Conservation (phyloP, 1,284 basidiomycete species). For the Papiliotrema laurentii region DNA sequence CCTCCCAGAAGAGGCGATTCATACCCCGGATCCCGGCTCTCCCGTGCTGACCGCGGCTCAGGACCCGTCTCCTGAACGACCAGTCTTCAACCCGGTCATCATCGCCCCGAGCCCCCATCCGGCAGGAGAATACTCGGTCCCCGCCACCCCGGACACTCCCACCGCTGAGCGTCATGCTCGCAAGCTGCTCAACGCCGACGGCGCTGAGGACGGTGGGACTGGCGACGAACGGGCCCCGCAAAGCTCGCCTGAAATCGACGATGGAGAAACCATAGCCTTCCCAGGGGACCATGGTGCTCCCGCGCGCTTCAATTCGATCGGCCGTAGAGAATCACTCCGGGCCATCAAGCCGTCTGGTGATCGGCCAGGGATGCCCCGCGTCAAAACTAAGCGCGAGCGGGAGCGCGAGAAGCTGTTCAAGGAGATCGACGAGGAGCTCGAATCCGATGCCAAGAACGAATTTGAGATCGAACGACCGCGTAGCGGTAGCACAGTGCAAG, state of each 20-base stretch:
- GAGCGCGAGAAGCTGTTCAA: constrained; percentile 44
- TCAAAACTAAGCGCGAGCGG: constrained; percentile 43
- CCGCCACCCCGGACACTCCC: not conserved
- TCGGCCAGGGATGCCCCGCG: constrained; percentile 13
- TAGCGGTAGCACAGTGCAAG: constrained; percentile 18
- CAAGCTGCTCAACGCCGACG: not conserved
- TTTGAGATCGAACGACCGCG: too few species aligned
- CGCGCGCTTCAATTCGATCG: constrained; percentile 36
- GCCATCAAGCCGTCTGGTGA: constrained; percentile 19
- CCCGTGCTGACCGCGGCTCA: constrained; percentile 6
- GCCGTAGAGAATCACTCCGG: constrained; percentile 30
- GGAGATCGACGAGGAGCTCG: constrained; percentile 29
- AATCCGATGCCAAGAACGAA: constrained; percentile 10
- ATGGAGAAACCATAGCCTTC: constrained; percentile 10
- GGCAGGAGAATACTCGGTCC: not conserved
- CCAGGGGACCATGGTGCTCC: constrained; percentile 13
- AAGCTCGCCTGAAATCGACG: constrained; percentile 7
- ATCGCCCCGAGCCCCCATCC: constrained; percentile 31
- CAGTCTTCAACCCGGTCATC: constrained; percentile 24
- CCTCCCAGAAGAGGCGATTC: constrained; percentile 18
- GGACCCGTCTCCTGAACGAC: constrained; percentile 6
- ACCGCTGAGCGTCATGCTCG: not conserved
- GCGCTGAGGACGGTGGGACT: too few species aligned
- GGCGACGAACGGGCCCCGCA: too few species aligned
- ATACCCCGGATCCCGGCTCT: constrained; percentile 34